Conservation (phyloP, 2,329 filamentous ascomycete genomes). For the Fusarium aywerte region DNA sequence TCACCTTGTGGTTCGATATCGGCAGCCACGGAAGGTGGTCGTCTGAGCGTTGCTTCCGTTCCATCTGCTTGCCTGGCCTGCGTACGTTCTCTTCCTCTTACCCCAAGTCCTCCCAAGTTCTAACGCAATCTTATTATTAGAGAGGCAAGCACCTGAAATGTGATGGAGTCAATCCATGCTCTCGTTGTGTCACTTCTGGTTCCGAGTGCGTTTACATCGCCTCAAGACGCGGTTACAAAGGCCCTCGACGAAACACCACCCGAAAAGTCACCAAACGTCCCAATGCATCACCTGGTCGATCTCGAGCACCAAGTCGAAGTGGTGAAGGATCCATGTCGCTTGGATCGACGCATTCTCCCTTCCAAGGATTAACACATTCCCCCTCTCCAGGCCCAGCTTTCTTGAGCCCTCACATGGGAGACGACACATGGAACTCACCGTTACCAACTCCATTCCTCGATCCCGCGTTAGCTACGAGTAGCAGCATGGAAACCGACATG, state of each 20-base stretch:
- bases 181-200: constrained; percentile 69
- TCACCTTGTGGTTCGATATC: constrained; percentile 39
- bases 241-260: constrained; percentile 55
- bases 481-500: constrained; percentile 18
- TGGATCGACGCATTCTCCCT: constrained; percentile 48
- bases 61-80: constrained; percentile 67
- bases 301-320: constrained; percentile 26
- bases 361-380: constrained; percentile 51
- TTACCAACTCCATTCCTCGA: constrained; percentile 33
- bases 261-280: constrained; percentile 63
- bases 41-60: constrained; percentile 51
- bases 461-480: constrained; percentile 3
- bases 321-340: constrained; percentile 56
- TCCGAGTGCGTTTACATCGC: constrained; percentile 76
- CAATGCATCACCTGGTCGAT: constrained; percentile 53
- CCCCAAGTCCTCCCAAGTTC: background rate
- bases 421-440: constrained; percentile 33
- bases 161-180: constrained; percentile 75
- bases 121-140: constrained; percentile 49
- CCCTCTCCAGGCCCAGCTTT: constrained; percentile 16
- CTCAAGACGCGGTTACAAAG: constrained; percentile 80
- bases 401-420: constrained; percentile 27
- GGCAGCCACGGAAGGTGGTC: constrained; percentile 27
- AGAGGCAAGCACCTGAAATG: constrained; percentile 79
- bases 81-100: constrained; percentile 54